Evolutionary conservation across 2,329 filamentous ascomycete species (phyloP).

Genomic region (Torrubiella hemipterigena): DNA sequence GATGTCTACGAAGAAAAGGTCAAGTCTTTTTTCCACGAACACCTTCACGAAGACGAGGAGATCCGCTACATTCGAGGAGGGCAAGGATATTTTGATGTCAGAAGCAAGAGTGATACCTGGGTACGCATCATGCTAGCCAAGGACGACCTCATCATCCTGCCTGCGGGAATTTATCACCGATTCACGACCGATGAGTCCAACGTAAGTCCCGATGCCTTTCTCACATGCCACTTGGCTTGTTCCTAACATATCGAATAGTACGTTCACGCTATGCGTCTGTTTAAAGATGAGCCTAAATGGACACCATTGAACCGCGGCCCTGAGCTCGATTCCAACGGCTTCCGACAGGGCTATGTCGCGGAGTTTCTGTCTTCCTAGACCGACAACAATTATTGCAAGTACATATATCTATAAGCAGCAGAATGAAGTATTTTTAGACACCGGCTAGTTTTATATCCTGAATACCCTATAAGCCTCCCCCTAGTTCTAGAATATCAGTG

Average conservation of each 20-base stretch:
- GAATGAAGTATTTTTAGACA: no score
- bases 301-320: constrained; percentile 73
- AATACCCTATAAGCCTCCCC: no score
- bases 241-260: constrained; percentile 45
- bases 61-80: constrained; percentile 89
- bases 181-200: constrained; percentile 92
- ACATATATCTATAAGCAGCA: no score
- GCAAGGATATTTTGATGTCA: constrained; percentile 85
- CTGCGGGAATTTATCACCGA: constrained; percentile 90
- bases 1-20: constrained; percentile 87
- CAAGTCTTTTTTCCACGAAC: constrained; percentile 86
- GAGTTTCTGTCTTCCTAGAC: no score
- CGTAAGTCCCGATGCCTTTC: constrained; percentile 47
- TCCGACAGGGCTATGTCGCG: constrained; percentile 64
- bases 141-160: constrained; percentile 83
- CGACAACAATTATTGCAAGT: no score
- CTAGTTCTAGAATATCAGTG: no score
- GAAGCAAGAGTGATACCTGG: constrained; percentile 75
- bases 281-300: constrained; percentile 99
- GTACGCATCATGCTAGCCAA: constrained; percentile 76
- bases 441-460: no score
- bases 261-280: constrained; percentile 88
- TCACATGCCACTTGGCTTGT: not conserved
- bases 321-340: constrained; percentile 68
- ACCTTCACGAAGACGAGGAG: constrained; percentile 96